phyloP scores from a whole-genome alignment of 2,329 filamentous ascomycete genomes.

The Monilinia fructicola region DNA sequence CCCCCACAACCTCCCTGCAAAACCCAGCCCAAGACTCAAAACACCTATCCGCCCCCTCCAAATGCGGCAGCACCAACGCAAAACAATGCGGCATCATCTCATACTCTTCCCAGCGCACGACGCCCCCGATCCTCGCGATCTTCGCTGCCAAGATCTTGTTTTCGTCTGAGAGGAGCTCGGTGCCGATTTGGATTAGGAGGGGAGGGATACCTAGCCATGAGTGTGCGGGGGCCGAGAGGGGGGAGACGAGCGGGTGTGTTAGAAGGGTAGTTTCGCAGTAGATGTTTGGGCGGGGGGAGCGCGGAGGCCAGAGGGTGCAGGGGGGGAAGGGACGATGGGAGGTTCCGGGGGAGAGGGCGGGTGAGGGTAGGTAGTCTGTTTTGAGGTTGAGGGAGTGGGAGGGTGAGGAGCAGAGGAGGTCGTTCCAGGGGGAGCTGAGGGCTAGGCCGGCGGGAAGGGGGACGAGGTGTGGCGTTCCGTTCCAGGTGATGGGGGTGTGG shows the following conservation, averaged over 20 bases:
- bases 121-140: constrained; percentile 56
- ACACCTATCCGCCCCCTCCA: constrained; percentile 51
- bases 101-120: constrained; percentile 68
- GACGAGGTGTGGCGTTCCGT: constrained; percentile 49
- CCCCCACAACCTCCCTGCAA: constrained; percentile 43
- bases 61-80: constrained; percentile 53
- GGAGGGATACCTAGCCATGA: constrained; percentile 65
- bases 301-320: constrained; percentile 58
- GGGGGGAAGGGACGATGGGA: constrained; percentile 41
- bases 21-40: constrained; percentile 58
- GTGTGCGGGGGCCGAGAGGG: constrained; percentile 49
- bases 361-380: constrained; percentile 65
- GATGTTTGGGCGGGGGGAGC: constrained; percentile 53
- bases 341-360: constrained; percentile 38
- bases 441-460: constrained; percentile 67
- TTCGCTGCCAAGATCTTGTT: constrained; percentile 58
- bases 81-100: constrained; percentile 82
- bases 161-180: constrained; percentile 72
- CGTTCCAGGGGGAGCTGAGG: constrained; percentile 67
- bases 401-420: constrained; percentile 63
- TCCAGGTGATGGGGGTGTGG: constrained; percentile 63
- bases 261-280: constrained; percentile 56
- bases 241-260: constrained; percentile 66
- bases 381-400: constrained; percentile 51
- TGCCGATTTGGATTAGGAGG: constrained; percentile 65